These are phyloP conservation scores for Daldinia childiae DNA, from an alignment of 495 filamentous ascomycete species.

Conservation along the genomic window DNA sequence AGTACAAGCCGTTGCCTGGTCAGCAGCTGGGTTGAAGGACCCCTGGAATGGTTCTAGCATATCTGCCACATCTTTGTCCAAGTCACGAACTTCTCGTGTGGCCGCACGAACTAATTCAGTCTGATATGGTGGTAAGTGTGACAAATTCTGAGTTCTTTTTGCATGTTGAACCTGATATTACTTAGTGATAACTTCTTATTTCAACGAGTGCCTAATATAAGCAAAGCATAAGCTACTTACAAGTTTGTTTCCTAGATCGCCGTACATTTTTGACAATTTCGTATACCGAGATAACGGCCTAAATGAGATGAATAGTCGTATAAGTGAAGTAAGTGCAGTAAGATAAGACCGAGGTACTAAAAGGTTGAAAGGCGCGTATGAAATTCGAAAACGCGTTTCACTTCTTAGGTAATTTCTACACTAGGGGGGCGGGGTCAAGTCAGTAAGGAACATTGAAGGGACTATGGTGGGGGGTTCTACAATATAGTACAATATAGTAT, in stretches of 20 bases:
- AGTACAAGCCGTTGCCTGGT: constrained; percentile 85
- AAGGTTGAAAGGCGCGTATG: constrained; percentile 27
- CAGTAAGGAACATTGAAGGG: background rate
- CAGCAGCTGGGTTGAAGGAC: constrained; percentile 83
- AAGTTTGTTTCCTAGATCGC: constrained; percentile 87
- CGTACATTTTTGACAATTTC: constrained; percentile 73
- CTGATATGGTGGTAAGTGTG: constrained; percentile 91
- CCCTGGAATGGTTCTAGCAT: constrained; percentile 84
- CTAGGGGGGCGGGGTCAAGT: constrained; percentile 2
- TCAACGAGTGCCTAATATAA: background rate
- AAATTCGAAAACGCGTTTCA: constrained; percentile 12
- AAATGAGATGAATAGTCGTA: background rate
- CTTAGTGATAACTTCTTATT: constrained; percentile 32
- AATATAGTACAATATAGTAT: too few species aligned
- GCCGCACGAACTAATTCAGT: constrained; percentile 89
- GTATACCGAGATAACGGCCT: background rate
- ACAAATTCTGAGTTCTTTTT: constrained; percentile 90
- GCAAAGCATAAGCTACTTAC: constrained; percentile 17
- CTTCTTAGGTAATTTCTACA: constrained; percentile 7
- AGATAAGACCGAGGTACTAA: background rate
- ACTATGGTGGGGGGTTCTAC: background rate
- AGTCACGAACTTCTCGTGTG: constrained; percentile 90
- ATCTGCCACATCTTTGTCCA: constrained; percentile 86
- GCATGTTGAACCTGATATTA: constrained; percentile 85
- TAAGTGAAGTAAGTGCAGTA: background rate